These are phyloP conservation scores for Rhizoclosmatium sp. DNA, from an alignment of 192 early-diverging fungal species.

Conservation along the genomic window DNA sequence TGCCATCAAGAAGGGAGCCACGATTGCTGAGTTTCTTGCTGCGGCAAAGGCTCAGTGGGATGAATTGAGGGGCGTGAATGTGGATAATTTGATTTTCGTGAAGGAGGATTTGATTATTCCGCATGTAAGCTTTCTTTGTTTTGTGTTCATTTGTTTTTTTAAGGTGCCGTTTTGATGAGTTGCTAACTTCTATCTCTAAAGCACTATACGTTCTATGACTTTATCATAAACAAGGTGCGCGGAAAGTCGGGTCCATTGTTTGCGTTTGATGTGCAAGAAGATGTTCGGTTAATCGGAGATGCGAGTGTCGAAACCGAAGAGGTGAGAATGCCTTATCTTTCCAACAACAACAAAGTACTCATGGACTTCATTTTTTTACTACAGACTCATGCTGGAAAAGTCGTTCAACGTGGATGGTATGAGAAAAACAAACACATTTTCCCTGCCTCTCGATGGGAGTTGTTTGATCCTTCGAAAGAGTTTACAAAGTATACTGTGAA, in stretches of 20 bases:
- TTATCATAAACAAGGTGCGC: constrained; percentile 93
- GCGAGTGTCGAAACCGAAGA: constrained; percentile 89
- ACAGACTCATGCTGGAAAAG: constrained; percentile 92
- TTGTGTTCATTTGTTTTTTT: constrained; percentile 25
- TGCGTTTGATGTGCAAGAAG: constrained; percentile 92
- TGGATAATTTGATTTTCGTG: constrained; percentile 88
- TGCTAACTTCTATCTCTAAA: neutral
- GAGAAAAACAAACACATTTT: constrained; percentile 96
- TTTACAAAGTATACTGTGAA: constrained; percentile 73
- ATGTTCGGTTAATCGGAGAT: constrained; percentile 85
- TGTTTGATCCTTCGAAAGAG: constrained; percentile 85
- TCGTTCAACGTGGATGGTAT: constrained; percentile 89
- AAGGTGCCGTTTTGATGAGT: constrained; percentile 12
- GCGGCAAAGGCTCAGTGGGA: constrained; percentile 82
- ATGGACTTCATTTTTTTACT: neutral
- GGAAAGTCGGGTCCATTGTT: constrained; percentile 96
- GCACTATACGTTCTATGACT: constrained; percentile 83
- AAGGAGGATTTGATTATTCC: constrained; percentile 98
- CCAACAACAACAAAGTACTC: neutral
- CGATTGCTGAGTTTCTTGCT: constrained; percentile 86
- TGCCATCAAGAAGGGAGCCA: constrained; percentile 65
- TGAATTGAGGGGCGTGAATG: constrained; percentile 79
- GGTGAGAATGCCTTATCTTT: constrained; percentile 41
- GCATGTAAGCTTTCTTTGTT: constrained; percentile 64
- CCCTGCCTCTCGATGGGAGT: constrained; percentile 91